phyloP scores from a whole-genome alignment of 169 alveolate species.

The Plasmodium vivax region DNA sequence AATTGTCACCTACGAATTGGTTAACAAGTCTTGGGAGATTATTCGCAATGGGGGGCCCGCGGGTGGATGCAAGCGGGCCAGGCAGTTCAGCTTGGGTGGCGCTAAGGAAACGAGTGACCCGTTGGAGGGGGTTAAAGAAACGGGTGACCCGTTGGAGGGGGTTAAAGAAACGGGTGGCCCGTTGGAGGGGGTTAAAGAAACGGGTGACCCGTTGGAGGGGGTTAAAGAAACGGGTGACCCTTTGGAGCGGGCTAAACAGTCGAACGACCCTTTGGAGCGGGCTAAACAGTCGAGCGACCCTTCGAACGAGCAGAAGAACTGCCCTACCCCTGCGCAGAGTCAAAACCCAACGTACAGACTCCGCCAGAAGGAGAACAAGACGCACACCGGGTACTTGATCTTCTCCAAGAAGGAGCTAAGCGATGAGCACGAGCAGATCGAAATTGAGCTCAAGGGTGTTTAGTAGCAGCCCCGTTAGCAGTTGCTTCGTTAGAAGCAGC shows the following conservation, averaged over 20 bases:
- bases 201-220: too few species aligned
- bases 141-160: too few species aligned
- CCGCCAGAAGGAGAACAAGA: conserved; percentile 64
- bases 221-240: too few species aligned
- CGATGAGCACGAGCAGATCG: conserved; percentile 67
- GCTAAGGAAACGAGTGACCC: not conserved
- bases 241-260: too few species aligned
- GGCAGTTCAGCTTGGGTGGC: not conserved
- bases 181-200: too few species aligned
- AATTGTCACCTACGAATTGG: conserved; percentile 88
- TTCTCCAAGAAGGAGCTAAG: conserved; percentile 33
- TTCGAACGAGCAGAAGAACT: too few species aligned
- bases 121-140: not conserved
- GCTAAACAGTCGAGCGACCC: too few species aligned
- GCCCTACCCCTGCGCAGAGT: too few species aligned
- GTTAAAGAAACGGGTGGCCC: too few species aligned
- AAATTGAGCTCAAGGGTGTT: conserved; percentile 12
- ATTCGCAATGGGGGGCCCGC: conserved; percentile 65
- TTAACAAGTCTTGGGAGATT: conserved; percentile 90
- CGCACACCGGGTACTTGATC: conserved; percentile 73
- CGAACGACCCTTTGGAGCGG: too few species aligned
- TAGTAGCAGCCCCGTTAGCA: not conserved
- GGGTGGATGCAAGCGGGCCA: not conserved
- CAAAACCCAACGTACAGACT: not conserved
- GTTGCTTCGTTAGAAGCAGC: not conserved